These are phyloP conservation scores for Byssochlamys sp. DNA, from an alignment of 2,329 filamentous ascomycete species.

Conservation along the genomic window DNA sequence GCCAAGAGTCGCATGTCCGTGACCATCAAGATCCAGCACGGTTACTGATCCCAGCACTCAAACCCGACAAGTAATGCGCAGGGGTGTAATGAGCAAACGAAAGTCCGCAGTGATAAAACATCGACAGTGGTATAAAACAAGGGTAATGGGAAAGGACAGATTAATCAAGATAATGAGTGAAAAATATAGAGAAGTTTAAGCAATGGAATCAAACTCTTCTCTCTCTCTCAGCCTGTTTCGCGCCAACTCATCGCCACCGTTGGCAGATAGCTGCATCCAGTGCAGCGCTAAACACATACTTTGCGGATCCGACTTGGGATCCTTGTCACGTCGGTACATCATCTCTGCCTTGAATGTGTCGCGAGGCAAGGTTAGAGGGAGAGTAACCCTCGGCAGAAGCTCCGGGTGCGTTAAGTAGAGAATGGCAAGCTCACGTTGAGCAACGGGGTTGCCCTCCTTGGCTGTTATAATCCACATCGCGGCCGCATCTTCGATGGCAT, in stretches of 20 bases:
- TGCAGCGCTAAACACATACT: slow-evolving; percentile 91
- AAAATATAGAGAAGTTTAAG: slow-evolving; percentile 25
- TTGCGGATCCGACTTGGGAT: slow-evolving; percentile 66
- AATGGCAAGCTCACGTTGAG: slow-evolving; percentile 84
- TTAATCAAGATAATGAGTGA: slow-evolving; percentile 4
- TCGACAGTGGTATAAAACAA: slow-evolving; percentile 10
- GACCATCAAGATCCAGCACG: neutral
- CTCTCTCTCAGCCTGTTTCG: slow-evolving; percentile 69
- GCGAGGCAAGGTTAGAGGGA: slow-evolving; percentile 72
- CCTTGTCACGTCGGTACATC: slow-evolving; percentile 56
- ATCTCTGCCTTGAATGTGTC: slow-evolving; percentile 86
- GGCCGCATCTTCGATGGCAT: slow-evolving; percentile 60
- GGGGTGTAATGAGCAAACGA: neutral
- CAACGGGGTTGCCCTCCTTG: slow-evolving; percentile 78
- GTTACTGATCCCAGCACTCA: neutral
- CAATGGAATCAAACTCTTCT: slow-evolving; percentile 52
- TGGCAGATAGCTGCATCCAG: slow-evolving; percentile 88
- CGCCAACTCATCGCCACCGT: slow-evolving; percentile 77
- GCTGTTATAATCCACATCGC: slow-evolving; percentile 88
- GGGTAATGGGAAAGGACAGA: slow-evolving; percentile 5
- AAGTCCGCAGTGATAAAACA: neutral
- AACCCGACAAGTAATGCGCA: neutral
- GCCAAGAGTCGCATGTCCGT: neutral
- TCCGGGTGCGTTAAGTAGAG: slow-evolving; percentile 90
- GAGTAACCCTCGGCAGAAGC: slow-evolving; percentile 65